Conservation (phyloP, 805 yeast species). For the Metschnikowia noctiluminum region DNA sequence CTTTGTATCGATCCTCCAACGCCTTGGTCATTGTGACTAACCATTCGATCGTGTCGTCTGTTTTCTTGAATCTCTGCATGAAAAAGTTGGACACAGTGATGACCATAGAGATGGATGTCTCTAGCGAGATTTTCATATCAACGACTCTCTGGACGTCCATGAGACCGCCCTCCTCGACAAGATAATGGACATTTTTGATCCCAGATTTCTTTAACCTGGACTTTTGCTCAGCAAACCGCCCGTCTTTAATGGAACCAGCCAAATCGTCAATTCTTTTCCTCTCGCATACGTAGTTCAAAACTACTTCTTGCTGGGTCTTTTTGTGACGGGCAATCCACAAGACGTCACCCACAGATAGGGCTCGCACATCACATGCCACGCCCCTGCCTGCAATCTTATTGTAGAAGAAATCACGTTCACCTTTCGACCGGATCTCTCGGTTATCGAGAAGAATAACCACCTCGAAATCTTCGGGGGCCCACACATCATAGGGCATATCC, state of each 20-base stretch:
- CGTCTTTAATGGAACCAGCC: constrained; percentile 77
- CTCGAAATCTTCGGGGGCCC: constrained; percentile 62
- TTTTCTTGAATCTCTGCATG: constrained; percentile 61
- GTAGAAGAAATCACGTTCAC: constrained; percentile 68
- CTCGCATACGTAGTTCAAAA: constrained; percentile 81
- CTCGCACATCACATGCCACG: constrained; percentile 48
- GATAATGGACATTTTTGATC: constrained; percentile 62
- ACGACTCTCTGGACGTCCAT: constrained; percentile 32
- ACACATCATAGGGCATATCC: constrained; percentile 41
- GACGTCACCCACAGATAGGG: constrained; percentile 82
- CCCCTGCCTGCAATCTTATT: constrained; percentile 49
- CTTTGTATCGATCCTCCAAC: constrained; percentile 37
- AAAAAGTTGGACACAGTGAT: constrained; percentile 64
- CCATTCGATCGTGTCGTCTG: constrained; percentile 71
- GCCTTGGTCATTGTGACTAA: constrained; percentile 47
- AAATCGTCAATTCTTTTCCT: constrained; percentile 88
- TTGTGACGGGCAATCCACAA: constrained; percentile 81
- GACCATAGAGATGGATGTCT: constrained; percentile 71
- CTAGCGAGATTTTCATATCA: constrained; percentile 60
- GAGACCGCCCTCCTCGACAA: constrained; percentile 71
- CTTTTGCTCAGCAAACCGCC: constrained; percentile 86
- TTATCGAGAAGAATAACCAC: constrained; percentile 69
- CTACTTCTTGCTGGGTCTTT: constrained; percentile 55
- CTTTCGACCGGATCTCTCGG: constrained; percentile 70
- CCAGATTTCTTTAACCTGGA: constrained; percentile 68